A percentile compares a stretch with the other conserved stretches of the same genome.
Evolutionary conservation across 1,139 yeast species (phyloP).

Genomic region (Candida albicans): DNA sequence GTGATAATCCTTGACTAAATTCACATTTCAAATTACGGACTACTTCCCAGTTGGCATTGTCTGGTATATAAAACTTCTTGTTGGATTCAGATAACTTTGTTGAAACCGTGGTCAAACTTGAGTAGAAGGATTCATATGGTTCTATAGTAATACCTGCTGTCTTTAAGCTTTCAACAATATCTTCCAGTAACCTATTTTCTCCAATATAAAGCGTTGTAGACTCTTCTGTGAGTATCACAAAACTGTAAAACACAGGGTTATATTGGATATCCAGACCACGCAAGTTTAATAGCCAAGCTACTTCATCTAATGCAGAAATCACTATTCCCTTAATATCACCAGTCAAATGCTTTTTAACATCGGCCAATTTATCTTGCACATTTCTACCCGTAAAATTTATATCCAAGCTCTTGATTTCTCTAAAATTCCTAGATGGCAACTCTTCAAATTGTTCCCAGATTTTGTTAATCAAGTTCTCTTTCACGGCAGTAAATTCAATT

Average conservation of each 20-base stretch:
- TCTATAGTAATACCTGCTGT: slow-evolving; percentile 46
- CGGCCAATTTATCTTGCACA: slow-evolving; percentile 43
- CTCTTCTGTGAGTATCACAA: slow-evolving; percentile 58
- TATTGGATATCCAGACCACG: slow-evolving; percentile 77
- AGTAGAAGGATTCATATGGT: slow-evolving; percentile 60
- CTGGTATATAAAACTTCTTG: slow-evolving; percentile 58
- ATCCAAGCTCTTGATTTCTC: slow-evolving; percentile 47
- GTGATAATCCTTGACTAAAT: slow-evolving; percentile 53
- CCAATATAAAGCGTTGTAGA: slow-evolving; percentile 54
- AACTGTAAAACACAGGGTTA: slow-evolving; percentile 90
- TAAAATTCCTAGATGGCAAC: slow-evolving; percentile 42
- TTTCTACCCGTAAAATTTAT: slow-evolving; percentile 50
- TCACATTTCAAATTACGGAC: slow-evolving; percentile 50
- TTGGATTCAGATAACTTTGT: slow-evolving; percentile 38
- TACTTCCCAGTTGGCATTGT: slow-evolving; percentile 80
- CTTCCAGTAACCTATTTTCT: slow-evolving; percentile 28
- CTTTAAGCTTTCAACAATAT: slow-evolving; percentile 32
- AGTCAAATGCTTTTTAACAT: slow-evolving; percentile 44
- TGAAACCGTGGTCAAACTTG: slow-evolving; percentile 45
- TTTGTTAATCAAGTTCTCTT: slow-evolving; percentile 68
- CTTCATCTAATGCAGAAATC: slow-evolving; percentile 75
- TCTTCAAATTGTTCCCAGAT: slow-evolving; percentile 66
- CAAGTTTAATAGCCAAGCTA: slow-evolving; percentile 89
- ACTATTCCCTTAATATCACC: slow-evolving; percentile 50
- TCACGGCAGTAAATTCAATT: slow-evolving; percentile 62